Evolutionary conservation across 1,139 yeast species (phyloP).

Genomic region (Lodderomyces pseudojiufengensis): DNA sequence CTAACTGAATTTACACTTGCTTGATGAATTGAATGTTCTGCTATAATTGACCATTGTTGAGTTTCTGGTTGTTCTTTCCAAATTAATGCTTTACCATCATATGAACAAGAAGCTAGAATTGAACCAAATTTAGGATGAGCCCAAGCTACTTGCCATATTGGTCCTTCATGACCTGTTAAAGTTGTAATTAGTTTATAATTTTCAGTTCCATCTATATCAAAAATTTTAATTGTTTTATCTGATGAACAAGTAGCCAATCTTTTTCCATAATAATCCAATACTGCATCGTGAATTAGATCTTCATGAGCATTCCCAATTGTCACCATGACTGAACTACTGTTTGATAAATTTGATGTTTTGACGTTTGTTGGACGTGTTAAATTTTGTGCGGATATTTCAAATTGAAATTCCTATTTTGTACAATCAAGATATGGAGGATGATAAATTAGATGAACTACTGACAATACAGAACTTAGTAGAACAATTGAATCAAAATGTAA

Average conservation of each 20-base stretch:
- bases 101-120: slow-evolving; percentile 89
- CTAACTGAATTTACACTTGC: slow-evolving; percentile 92
- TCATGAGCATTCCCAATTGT: slow-evolving; percentile 80
- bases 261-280: slow-evolving; percentile 92
- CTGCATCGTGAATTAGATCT: slow-evolving; percentile 95
- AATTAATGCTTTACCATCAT: slow-evolving; percentile 89
- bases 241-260: slow-evolving; percentile 93
- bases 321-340: slow-evolving; percentile 40
- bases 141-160: slow-evolving; percentile 99
- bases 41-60: slow-evolving; percentile 83
- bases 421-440: slow-evolving; percentile 12
- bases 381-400: background rate
- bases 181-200: slow-evolving; percentile 77
- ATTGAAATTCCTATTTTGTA: no score
- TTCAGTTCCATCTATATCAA: slow-evolving; percentile 82
- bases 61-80: slow-evolving; percentile 87
- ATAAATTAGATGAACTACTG: slow-evolving; percentile 22
- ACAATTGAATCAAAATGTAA: slow-evolving; percentile 19
- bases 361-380: slow-evolving; percentile 7
- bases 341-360: background rate
- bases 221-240: slow-evolving; percentile 89
- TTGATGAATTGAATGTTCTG: slow-evolving; percentile 83
- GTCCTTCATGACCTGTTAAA: slow-evolving; percentile 88
- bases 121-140: slow-evolving; percentile 98
- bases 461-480: slow-evolving; percentile 21